Evolutionary conservation across 2,329 filamentous ascomycete genomes (phyloP).

Genomic region (Apiospora phragmitis): DNA sequence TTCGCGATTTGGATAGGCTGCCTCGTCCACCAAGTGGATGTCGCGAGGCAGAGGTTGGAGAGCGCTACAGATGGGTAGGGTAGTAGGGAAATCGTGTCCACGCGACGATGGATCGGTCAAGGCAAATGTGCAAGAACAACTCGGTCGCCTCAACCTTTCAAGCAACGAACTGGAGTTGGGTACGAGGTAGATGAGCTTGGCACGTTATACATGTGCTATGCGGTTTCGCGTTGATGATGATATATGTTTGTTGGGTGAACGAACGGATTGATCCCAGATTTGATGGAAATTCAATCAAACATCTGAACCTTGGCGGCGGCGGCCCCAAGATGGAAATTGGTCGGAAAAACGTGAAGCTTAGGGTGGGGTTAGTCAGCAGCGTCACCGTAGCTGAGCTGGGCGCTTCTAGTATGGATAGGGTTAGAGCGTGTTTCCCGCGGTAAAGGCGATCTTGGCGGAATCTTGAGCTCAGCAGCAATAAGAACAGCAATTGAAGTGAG

Average conservation of each 20-base stretch:
- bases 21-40: background rate
- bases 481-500: background rate
- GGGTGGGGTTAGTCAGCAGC: background rate
- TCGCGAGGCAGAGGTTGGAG: background rate
- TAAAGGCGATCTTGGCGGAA: background rate
- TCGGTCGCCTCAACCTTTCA: background rate
- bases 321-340: background rate
- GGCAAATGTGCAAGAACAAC: background rate
- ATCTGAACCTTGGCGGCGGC: conserved; percentile 4
- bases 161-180: background rate
- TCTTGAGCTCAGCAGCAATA: background rate
- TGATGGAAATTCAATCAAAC: conserved; percentile 5
- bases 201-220: background rate
- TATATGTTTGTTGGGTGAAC: background rate
- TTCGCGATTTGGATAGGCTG: background rate
- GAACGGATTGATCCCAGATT: background rate
- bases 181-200: background rate
- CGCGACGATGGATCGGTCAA: background rate
- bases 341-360: conserved; percentile 3
- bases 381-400: background rate
- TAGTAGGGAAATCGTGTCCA: background rate
- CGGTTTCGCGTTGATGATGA: background rate
- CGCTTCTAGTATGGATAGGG: background rate
- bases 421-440: background rate
- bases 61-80: background rate